Base-by-base conservation (phyloP, 768 basidiomycete species). In the Krasilnikovozyma curviuscula region DNA sequence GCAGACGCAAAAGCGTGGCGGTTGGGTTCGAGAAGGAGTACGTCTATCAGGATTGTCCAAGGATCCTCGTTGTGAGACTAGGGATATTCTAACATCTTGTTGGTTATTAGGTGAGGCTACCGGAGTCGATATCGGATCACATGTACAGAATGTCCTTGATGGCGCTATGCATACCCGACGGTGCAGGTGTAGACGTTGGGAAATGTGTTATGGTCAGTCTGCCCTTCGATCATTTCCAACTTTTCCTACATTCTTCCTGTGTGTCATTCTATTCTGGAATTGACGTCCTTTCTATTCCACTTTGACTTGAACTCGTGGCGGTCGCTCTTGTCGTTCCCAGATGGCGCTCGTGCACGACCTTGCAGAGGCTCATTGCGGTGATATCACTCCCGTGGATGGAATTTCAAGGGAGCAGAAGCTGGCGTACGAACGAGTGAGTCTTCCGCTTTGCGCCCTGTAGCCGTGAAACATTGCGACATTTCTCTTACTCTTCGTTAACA, bases 1-100 rank as follows among this genome's bases (percentile, higher is more conserved):
- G n/a, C 55, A 93, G 86, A 89, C 82, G 0, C 86, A 95, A 60
- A 91, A 88, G 63, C 74, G 91, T 8, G 93, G 88, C 0, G 91
- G 91, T 53, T 98, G 89, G 91, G 73, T 88, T 28, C 72, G 89
- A 55, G 73, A 85, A 57, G 73, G 80, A 37, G 82, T 83, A 55
- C 49, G 72, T 52, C 30, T 31, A 7, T 30, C 23, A n/a, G 7
- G 27, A 16, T 30, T 42, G 28, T n/a, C 21, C 34, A 35, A 34
- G 32, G 51, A 7, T 34, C 50, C 33, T 23, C n/a, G 28, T 33
- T 48, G 1, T 8, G 19, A n/a, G 35, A 29, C 42, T 55, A 13
- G 25, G 12, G 27, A 3, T 27, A 18, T 5, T 40, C 14, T 28
- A 16, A 33, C 40, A 85, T 82, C 55, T 7, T 10, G 24, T 29